Percentiles rank a stretch among this genome's conserved stretches.
These are phyloP conservation scores for Blastobotrys petasosporus DNA, from an alignment of 1,139 yeast genomes.

Conservation along the genomic window DNA sequence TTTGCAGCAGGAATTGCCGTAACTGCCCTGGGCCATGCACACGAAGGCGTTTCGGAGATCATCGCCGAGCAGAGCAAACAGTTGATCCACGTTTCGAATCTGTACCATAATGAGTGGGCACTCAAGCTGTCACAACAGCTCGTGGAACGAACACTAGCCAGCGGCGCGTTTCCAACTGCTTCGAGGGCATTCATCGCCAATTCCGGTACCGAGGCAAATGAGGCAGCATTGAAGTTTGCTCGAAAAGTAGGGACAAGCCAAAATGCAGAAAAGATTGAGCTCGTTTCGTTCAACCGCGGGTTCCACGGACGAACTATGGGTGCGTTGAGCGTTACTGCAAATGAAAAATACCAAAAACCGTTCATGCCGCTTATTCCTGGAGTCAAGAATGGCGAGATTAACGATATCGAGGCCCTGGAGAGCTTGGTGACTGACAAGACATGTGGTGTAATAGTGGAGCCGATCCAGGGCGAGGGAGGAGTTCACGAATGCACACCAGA, in stretches of 20 bases:
- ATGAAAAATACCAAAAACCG: conserved; percentile 86
- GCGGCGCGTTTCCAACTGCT: conserved; percentile 79
- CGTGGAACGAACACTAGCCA: conserved; percentile 57
- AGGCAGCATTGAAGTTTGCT: conserved; percentile 94
- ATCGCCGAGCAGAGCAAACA: conserved; percentile 64
- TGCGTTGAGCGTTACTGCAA: conserved; percentile 84
- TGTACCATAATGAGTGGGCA: conserved; percentile 80
- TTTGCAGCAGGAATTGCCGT: conserved; percentile 97
- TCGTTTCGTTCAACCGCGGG: conserved; percentile 78
- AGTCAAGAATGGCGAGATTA: conserved; percentile 55
- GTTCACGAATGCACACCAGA: conserved; percentile 60
- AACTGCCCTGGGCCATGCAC: conserved; percentile 85
- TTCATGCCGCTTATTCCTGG: conserved; percentile 89
- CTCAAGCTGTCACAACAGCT: conserved; percentile 69
- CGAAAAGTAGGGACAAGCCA: conserved; percentile 63
- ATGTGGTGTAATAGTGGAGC: conserved; percentile 92
- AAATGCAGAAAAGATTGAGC: conserved; percentile 52
- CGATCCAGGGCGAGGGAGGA: conserved; percentile 98
- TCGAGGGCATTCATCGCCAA: conserved; percentile 82
- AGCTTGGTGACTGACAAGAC: conserved; percentile 60
- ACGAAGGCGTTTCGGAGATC: conserved; percentile 65
- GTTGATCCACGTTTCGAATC: conserved; percentile 76
- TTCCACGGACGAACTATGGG: conserved; percentile 97
- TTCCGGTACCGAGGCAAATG: conserved; percentile 96
- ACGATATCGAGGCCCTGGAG: conserved; percentile 55